phyloP scores from a whole-genome alignment of 2,329 filamentous ascomycete species.

The Arthrobotrys sphaeroides region DNA sequence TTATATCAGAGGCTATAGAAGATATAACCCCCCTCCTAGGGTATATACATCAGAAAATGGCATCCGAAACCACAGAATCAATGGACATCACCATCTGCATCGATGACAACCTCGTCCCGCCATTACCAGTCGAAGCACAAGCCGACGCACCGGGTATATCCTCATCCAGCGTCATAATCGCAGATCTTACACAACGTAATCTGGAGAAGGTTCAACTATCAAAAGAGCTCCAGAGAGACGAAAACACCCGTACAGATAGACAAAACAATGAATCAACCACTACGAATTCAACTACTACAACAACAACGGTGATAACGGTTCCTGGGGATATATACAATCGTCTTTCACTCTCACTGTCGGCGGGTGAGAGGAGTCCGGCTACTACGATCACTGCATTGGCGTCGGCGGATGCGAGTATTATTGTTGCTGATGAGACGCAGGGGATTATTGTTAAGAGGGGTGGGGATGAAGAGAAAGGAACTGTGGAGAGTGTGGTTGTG shows the following conservation, averaged over 20 bases:
- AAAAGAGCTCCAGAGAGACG: not conserved
- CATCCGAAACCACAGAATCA: not conserved
- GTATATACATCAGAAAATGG: too few species aligned
- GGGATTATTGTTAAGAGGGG: conserved; percentile 3
- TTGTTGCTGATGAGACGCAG: conserved; percentile 27
- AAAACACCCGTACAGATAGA: not conserved
- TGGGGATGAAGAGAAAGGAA: conserved; percentile 13
- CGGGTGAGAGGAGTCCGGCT: conserved; percentile 28
- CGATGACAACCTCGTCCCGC: not conserved
- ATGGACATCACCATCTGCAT: conserved; percentile 14
- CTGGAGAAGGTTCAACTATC: conserved; percentile 11
- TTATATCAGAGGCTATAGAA: not conserved
- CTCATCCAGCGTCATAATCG: not conserved
- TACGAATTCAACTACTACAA: not conserved
- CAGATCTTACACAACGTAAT: conserved; percentile 5
- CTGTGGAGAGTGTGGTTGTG: not conserved
- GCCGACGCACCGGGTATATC: not conserved
- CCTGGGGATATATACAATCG: not conserved
- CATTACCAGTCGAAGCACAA: not conserved
- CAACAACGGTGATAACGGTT: not conserved
- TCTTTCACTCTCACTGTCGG: conserved; percentile 10
- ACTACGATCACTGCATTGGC: conserved; percentile 31
- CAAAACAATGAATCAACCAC: not conserved
- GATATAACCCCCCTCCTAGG: not conserved
- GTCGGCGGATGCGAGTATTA: conserved; percentile 38